These are phyloP conservation scores for Globisporangium spiculum DNA, from an alignment of 352 stramenopile genomes.

Conservation along the genomic window DNA sequence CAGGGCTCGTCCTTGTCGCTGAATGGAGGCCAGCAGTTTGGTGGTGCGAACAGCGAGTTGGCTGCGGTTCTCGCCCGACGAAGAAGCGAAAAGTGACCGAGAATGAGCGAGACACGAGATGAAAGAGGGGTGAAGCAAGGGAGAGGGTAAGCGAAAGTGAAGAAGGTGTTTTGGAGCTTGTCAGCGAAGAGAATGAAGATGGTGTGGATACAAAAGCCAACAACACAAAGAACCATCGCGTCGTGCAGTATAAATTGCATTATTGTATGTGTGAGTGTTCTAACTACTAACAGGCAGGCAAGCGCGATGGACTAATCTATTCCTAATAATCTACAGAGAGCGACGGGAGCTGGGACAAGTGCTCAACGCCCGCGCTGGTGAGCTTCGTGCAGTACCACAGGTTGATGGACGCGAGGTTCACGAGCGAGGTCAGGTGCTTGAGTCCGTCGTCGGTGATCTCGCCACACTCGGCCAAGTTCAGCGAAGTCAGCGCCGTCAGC, in stretches of 20 bases:
- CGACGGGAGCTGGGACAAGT: constrained; percentile 39
- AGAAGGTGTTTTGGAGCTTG: neutral
- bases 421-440: constrained; percentile 37
- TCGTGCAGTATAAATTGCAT: neutral
- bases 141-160: neutral
- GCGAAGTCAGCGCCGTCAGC: constrained; percentile 52
- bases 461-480: constrained; percentile 72
- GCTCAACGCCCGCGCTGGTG: constrained; percentile 46
- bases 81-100: constrained; percentile 33
- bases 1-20: constrained; percentile 32
- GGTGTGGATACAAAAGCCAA: neutral
- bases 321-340: constrained; percentile 48
- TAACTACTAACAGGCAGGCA: neutral
- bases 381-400: constrained; percentile 84
- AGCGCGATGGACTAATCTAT: neutral
- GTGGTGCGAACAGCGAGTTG: constrained; percentile 77
- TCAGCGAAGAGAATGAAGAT: neutral
- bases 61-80: constrained; percentile 76
- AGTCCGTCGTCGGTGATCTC: constrained; percentile 68
- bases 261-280: neutral
- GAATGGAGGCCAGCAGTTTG: constrained; percentile 30
- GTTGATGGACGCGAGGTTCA: constrained; percentile 63
- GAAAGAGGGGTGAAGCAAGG: neutral
- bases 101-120: constrained; percentile 22
- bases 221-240: neutral